Conservation (phyloP, 1,284 basidiomycete species). For the Pascua guehoae region DNA sequence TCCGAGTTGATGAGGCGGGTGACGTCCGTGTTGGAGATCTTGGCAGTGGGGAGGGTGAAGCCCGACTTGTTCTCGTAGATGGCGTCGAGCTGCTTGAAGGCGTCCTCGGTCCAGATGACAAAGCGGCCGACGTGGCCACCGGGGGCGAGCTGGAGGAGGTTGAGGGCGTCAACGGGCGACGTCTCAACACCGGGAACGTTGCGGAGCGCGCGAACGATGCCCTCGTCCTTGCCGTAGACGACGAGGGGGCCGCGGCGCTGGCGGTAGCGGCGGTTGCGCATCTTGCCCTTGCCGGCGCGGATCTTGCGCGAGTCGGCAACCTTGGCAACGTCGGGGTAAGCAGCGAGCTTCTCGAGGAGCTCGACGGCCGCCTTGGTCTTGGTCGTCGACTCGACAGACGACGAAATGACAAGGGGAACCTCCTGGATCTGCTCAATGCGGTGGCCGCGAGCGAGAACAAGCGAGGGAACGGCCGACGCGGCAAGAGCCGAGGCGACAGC, state of each 20-base stretch:
- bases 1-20: conserved; percentile 98
- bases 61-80: conserved; percentile 96
- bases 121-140: conserved; percentile 99
- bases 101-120: conserved; percentile 98
- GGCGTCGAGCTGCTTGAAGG: conserved; percentile 88
- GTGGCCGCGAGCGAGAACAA: conserved; percentile 98
- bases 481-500: conserved; percentile 97
- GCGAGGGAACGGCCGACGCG: conserved; percentile 94
- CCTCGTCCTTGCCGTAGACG: conserved; percentile 97
- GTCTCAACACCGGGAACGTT: conserved; percentile 99
- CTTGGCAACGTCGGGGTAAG: conserved; percentile 93
- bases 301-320: conserved; percentile 97
- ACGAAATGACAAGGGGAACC: conserved; percentile 87
- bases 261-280: conserved; percentile 94
- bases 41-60: conserved; percentile 85
- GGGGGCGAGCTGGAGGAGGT: conserved; percentile 97
- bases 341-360: conserved; percentile 83
- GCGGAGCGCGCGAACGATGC: conserved; percentile 96
- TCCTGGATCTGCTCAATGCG: conserved; percentile 97
- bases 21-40: conserved; percentile 95
- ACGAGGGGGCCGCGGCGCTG: conserved; percentile 97
- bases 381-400: conserved; percentile 75
- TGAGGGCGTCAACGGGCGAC: conserved; percentile 89
- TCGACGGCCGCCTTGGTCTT: conserved; percentile 98
- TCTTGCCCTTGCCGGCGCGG: conserved; percentile 95